Conservation (phyloP, 2,329 filamentous ascomycete genomes). For the Paecilomyces fulvus region DNA sequence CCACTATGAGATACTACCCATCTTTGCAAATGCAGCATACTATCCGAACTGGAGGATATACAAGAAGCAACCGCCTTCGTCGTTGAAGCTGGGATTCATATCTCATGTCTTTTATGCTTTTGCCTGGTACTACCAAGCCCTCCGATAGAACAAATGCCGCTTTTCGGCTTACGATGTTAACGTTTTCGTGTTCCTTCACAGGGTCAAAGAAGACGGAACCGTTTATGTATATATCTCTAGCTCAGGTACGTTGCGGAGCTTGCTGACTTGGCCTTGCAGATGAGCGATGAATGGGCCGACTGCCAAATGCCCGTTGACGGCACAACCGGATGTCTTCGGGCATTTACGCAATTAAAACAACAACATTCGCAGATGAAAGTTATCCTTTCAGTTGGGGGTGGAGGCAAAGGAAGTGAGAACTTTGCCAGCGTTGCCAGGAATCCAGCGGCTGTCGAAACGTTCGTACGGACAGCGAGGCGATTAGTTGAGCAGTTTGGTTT, state of each 20-base stretch:
- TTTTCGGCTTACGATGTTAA: slow-evolving; percentile 15
- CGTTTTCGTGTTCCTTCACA: slow-evolving; percentile 23
- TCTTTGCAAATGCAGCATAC: slow-evolving; percentile 64
- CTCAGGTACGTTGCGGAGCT: slow-evolving; percentile 2
- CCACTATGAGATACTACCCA: slow-evolving; percentile 26
- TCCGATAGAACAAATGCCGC: slow-evolving; percentile 3
- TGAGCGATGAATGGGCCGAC: slow-evolving; percentile 74
- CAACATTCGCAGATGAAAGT: slow-evolving; percentile 63
- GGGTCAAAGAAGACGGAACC: slow-evolving; percentile 61
- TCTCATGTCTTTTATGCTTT: slow-evolving; percentile 79
- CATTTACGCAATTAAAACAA: slow-evolving; percentile 64
- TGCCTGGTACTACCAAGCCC: slow-evolving; percentile 44
- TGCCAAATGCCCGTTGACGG: slow-evolving; percentile 63
- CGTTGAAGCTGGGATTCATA: slow-evolving; percentile 65
- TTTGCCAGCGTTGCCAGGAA: slow-evolving; percentile 61
- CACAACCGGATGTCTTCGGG: slow-evolving; percentile 60
- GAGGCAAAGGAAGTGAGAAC: slow-evolving; percentile 51
- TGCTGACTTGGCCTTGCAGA: slow-evolving; percentile 39
- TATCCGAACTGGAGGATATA: slow-evolving; percentile 76
- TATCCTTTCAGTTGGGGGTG: slow-evolving; percentile 70
- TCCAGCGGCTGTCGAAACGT: slow-evolving; percentile 55
- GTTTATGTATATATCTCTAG: slow-evolving; percentile 53
- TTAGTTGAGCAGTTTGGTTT: slow-evolving; percentile 64
- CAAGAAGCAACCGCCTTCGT: slow-evolving; percentile 62
- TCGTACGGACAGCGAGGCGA: slow-evolving; percentile 58